Base-by-base conservation (phyloP, 2,329 filamentous ascomycete species). In the Eutypa lata region DNA sequence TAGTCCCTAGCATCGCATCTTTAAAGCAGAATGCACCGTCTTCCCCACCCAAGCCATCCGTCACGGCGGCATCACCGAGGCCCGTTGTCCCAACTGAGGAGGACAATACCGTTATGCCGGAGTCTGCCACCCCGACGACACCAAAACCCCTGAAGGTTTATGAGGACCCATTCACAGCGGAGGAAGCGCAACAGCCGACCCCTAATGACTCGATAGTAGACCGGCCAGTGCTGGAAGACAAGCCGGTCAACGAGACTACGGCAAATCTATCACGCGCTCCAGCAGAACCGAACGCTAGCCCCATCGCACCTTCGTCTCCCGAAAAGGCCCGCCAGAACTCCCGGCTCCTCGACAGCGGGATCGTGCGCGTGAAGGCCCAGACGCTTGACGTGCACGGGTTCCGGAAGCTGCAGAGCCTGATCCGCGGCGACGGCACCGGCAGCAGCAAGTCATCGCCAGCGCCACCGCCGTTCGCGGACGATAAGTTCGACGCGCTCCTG, bases 311-410 rank as follows among this genome's bases (percentile, higher is more conserved):
- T 22, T 50, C 61, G 11, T 57, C 77, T 0, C 74, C 77, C 0
- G 83, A 86, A 10, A 84, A 82, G 61, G 63, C 72, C 4, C 79
- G 78, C 47, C 82, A 86, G 58, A 83, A 78, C 61, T 71, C 73
- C 7, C 82, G 86, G 44, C 75, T 92, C 22, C 77, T 93, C 5
- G 82, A 87, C 31, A 91, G 88, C 61, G 89, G 87, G 48, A 89
- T 92, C 59, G 76, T 84, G 49, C 88, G 89, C 57, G 86, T 92
- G 60, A 84, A 84, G 60, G 78, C 82, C 28, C 83, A 84, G 61
- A 83, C 83, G 1, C 80, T 93, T n/a, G 89, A 92, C 65, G 88
- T 89, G 3, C 88, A 91, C 65, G 89, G 89, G 52, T 91, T 92
- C 76, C 83, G 89, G 50, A 89, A 89, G 63, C 76, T 92, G 47